A percentile compares a stretch with the other conserved stretches of the same genome.
phyloP scores from a whole-genome alignment of 257 asterid species.

The Solanum neorickii region DNA sequence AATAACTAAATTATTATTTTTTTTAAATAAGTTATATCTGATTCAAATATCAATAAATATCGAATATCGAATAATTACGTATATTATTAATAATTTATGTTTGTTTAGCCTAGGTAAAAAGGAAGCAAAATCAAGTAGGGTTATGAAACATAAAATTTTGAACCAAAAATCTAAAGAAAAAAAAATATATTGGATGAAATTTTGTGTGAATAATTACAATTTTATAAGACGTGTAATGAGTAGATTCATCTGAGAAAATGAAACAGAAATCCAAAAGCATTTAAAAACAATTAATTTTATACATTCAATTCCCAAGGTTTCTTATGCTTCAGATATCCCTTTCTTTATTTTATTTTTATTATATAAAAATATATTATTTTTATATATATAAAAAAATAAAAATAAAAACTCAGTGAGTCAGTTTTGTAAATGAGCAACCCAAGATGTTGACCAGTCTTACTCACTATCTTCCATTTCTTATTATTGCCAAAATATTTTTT shows the following conservation, averaged over 20 bases:
- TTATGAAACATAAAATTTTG: background rate
- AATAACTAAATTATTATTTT: background rate
- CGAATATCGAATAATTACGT: background rate
- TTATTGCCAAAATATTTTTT: background rate
- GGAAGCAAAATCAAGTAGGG: background rate
- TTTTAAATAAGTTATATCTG: background rate
- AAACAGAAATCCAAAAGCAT: background rate
- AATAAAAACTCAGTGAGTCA: background rate
- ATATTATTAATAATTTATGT: background rate
- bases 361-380: background rate
- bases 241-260: background rate
- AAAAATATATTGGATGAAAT: background rate
- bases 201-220: background rate
- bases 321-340: background rate
- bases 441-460: constrained; percentile 6
- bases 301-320: background rate
- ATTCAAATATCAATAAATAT: background rate
- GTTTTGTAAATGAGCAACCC: background rate
- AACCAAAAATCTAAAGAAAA: background rate
- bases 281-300: background rate
- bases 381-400: background rate
- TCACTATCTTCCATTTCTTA: background rate
- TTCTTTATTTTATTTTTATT: background rate
- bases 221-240: background rate
- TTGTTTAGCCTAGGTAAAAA: background rate